These are phyloP conservation scores for Ascochyta pisi DNA, from an alignment of 2,329 filamentous ascomycete genomes.

Conservation along the genomic window DNA sequence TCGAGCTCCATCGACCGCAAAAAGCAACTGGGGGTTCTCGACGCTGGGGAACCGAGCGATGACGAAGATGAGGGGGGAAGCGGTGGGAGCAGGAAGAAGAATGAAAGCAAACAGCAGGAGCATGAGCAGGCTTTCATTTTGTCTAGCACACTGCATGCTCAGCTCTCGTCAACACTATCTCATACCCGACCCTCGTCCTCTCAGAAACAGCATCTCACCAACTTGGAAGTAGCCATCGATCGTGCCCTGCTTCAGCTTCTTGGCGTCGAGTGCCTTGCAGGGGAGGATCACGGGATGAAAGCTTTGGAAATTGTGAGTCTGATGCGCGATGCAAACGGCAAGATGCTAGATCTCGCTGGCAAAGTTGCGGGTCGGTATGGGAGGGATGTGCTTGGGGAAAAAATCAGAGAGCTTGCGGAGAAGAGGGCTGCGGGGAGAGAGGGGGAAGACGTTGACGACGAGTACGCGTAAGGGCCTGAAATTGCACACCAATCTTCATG, in stretches of 20 bases:
- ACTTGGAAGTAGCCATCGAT: slow-evolving; percentile 83
- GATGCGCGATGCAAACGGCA: slow-evolving; percentile 82
- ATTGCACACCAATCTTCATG: neutral
- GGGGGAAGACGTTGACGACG: slow-evolving; percentile 51
- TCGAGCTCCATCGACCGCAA: slow-evolving; percentile 58
- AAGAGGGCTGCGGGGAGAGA: slow-evolving; percentile 67
- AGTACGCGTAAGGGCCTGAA: slow-evolving; percentile 9
- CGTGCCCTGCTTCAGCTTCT: slow-evolving; percentile 89
- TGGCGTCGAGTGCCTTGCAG: slow-evolving; percentile 87
- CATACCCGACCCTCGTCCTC: slow-evolving; percentile 68
- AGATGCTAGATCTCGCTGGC: slow-evolving; percentile 88
- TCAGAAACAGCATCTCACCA: slow-evolving; percentile 71
- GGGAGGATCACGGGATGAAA: slow-evolving; percentile 93
- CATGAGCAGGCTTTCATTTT: slow-evolving; percentile 86
- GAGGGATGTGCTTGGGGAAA: slow-evolving; percentile 78
- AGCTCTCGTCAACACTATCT: slow-evolving; percentile 77
- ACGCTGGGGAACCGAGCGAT: slow-evolving; percentile 44
- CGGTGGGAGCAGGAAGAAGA: slow-evolving; percentile 16
- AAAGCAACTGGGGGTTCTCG: slow-evolving; percentile 30
- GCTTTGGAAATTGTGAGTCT: slow-evolving; percentile 88
- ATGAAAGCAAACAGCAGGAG: slow-evolving; percentile 60
- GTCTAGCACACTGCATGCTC: slow-evolving; percentile 71
- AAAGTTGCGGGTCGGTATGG: slow-evolving; percentile 91
- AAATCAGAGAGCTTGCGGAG: slow-evolving; percentile 88
- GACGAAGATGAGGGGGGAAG: slow-evolving; percentile 22